Percentiles rank a stretch among this genome's conserved stretches.
Conservation (phyloP, 768 basidiomycete genomes). For the Strobilomyces dryophilus region DNA sequence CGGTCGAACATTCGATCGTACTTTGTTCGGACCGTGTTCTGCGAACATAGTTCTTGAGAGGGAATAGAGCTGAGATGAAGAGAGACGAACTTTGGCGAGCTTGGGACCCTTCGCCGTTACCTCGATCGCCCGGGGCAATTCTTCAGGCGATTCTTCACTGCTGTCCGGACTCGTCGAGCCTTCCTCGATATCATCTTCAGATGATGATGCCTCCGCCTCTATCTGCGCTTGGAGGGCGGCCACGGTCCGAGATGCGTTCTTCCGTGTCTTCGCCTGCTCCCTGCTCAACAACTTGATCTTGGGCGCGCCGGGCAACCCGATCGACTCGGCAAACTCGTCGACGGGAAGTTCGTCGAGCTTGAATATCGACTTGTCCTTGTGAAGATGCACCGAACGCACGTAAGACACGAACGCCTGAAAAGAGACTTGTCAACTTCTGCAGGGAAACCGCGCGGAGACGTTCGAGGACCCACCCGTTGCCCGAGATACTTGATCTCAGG, state of each 20-base stretch:
- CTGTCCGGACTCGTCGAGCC: slow-evolving; percentile 19
- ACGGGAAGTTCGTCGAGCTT: slow-evolving; percentile 78
- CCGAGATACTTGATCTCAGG: slow-evolving; percentile 97
- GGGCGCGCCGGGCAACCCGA: slow-evolving; percentile 91
- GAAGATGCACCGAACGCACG: slow-evolving; percentile 85
- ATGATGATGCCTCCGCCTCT: slow-evolving; percentile 8
- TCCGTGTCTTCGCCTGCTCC: slow-evolving; percentile 68
- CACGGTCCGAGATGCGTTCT: slow-evolving; percentile 60
- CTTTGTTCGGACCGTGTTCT: slow-evolving; percentile 71
- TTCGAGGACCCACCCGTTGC: slow-evolving; percentile 56
- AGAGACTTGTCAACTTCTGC: not conserved
- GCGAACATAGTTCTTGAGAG: not conserved
- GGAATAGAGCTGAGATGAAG: not conserved
- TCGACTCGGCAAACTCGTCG: slow-evolving; percentile 79
- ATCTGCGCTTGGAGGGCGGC: slow-evolving; percentile 34
- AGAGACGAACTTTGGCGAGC: slow-evolving; percentile 38
- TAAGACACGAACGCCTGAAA: slow-evolving; percentile 92
- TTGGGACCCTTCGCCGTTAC: slow-evolving; percentile 19
- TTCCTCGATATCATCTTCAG: slow-evolving; percentile 16
- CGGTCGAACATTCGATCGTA: slow-evolving; percentile 98
- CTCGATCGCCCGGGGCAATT: not conserved
- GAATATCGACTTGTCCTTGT: slow-evolving; percentile 93
- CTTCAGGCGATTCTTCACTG: slow-evolving; percentile 22
- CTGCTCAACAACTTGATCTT: slow-evolving; percentile 84
- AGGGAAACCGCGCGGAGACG: slow-evolving; percentile 21